Base-by-base conservation (phyloP, 2,329 filamentous ascomycete genomes). In the Ceratocystis harringtonii region DNA sequence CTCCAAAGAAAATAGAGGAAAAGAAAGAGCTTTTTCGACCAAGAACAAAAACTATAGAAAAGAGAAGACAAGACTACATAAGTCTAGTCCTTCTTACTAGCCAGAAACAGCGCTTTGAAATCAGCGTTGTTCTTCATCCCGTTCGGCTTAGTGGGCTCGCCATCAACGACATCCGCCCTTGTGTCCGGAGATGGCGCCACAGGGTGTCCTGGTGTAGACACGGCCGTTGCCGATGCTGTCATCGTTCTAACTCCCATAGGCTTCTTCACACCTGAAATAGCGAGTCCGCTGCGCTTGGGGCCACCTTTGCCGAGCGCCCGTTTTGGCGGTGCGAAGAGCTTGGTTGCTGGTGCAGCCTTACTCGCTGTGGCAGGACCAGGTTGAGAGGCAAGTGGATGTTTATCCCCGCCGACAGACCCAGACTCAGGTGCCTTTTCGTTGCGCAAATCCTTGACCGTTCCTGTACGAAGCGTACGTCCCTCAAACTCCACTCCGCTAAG, bases 401-500 rank as follows among this genome's bases (percentile, higher is more conserved):
- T 41, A 12, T 15, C 36, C 36, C 36, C 36, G 10, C 12, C 5
- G 3, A 12, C 36, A 41, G 36, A 10, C 12, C 12, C 12, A 41
- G 36, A 41, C 36, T 8, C 48, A n/a, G 22, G 7, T 17, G 48
- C 3, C 63, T 48, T 30, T n/a, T 55, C 57, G 28, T 76, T 76
- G 65, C 82, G 81, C 30, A 87, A 74, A 67, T 86, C 81, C 15
- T 79, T 77, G 25, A 80, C 72, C 2, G 78, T 76, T 6, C 83
- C 85, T 0, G 79, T 82, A 17, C 78, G 79, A 28, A 88, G 75
- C 65, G 76, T 80, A 44, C 77, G 76, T 2, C 79, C 81, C 60
- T 78, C 79, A 57, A 87, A 80, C 62, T 83, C 79, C 63, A 78
- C 71, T 5, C 81, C 81, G 55, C 84, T 78, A 2, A 88, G 75